Base-by-base conservation (phyloP, 202 grass and related monocot species). In the Saccharum hybrid region DNA sequence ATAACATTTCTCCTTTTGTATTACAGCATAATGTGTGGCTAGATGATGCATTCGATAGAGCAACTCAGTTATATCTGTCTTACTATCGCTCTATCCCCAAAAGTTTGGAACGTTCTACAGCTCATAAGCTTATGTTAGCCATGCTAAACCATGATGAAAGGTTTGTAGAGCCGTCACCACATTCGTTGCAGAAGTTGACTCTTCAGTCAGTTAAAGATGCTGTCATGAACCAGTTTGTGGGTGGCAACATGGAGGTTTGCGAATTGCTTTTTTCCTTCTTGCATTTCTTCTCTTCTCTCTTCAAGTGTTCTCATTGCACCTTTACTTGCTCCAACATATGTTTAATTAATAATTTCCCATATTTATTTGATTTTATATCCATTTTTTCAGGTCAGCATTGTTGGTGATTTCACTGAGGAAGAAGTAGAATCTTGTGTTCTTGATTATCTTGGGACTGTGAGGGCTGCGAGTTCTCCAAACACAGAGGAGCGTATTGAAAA, bases 31-130 rank as follows among this genome's bases (percentile, higher is more conserved):
- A 94, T n/a, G 83, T 96, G 72, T 99, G 96, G 96, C 86, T 96
- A 76, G 96, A 99, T 90, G 96, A 99, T 94, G 96, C 96, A 84
- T 99, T 99, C 46, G 93, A 99, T 76, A 94, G 96, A 85, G 93
- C 96, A 59, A 93, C 73, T 74, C 96, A 99, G 74, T 81, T 96
- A 51, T 99, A 99, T 88, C 75, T 99, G 71, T 96, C 96, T 78
- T 96, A 92, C 82, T 96, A 96, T 52, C 90, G 93, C 72, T 96
- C 96, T 26, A 99, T 99, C 61, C 91, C 93, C 48, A 99, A 96
- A 93, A 99, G 96, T 82, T 90, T 99, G 87, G 96, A 99, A 80
- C 96, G 96, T 34, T 95, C 91, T 49, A 95, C 93, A 66, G 96
- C 96, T 85, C 89, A 93, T 86, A 99, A 93, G 78, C 93, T 99